Base-by-base conservation (phyloP, 2,329 filamentous ascomycete genomes). In the Talaromyces rugulosus region DNA sequence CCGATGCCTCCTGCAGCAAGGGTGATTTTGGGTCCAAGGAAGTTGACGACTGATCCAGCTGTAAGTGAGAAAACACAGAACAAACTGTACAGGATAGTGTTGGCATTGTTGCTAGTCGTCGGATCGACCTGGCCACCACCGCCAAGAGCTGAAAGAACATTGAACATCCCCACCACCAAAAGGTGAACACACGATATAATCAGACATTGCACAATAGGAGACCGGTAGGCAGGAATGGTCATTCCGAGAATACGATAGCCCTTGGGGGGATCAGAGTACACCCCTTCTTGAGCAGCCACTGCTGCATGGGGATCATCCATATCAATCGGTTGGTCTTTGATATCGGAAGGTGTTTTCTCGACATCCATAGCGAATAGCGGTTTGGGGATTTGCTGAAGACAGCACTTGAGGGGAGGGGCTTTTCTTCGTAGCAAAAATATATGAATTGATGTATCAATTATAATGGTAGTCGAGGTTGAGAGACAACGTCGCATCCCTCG, bases 1-100 rank as follows among this genome's bases (percentile, higher is more conserved):
- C 91, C 90, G 58, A 92, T 75, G 14, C 90, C 90, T 65, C 90
- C 90, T 66, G 93, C 82, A 5, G 85, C 82, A 57, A 94, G 79
- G 16, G 89, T 89, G 52, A 83, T 71, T 69, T 85, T 85, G 64
- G 92, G 84, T 61, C 90, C 91, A 59, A 92, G 81, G 66, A 84
- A 85, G 79, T 95, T 95, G 77, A 89, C 88, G 70, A 93, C 84
- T 58, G 89, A 65, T 8, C 64, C 64, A 56, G 63, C 52, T 11
- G 62, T 62, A 23, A 66, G 50, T 2, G 64, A 51, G 47, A 66
- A 66, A 11, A 64, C 59, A 36, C 62, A 62, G 55, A 66, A 66
- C 16, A 68, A 33, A 56, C 61, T 59, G 33, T 65, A 66, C 9
- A 65, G 33, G 14, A 67, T 66, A 12, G 63, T 66, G 27, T 64